A percentile compares a stretch with the other conserved stretches of the same genome.
These are phyloP conservation scores for Beauveria asiatica DNA, from an alignment of 2,329 filamentous ascomycete genomes.

Conservation along the genomic window DNA sequence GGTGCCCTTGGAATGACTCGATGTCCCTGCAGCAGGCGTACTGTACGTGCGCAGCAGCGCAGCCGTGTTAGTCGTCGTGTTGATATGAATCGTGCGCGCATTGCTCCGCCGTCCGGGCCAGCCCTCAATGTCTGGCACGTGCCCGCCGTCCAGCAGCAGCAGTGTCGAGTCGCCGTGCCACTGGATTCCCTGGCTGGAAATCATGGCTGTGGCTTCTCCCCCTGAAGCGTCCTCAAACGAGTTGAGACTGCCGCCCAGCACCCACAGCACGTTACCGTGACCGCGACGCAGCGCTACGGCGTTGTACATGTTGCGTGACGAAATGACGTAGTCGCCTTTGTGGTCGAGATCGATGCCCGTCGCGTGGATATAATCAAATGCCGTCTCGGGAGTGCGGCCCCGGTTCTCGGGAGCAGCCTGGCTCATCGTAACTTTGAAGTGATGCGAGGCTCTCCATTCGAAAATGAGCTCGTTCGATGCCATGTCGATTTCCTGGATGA, in stretches of 20 bases:
- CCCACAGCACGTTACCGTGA: conserved; percentile 32
- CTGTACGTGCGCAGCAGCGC: conserved; percentile 36
- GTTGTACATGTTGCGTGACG: conserved; percentile 38
- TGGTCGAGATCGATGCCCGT: conserved; percentile 47
- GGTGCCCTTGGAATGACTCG: conserved; percentile 34
- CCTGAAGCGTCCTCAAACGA: conserved; percentile 44
- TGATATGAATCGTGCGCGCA: conserved; percentile 37
- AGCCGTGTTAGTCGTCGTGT: conserved; percentile 34
- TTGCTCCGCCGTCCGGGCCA: conserved; percentile 19
- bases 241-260: conserved; percentile 40
- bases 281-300: conserved; percentile 35
- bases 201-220: conserved; percentile 49
- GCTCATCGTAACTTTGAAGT: conserved; percentile 18
- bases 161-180: conserved; percentile 37
- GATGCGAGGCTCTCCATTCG: conserved; percentile 31
- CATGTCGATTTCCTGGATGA: conserved; percentile 41
- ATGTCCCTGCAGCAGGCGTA: conserved; percentile 37
- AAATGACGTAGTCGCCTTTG: conserved; percentile 43
- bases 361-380: conserved; percentile 51
- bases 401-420: conserved; percentile 14
- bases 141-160: conserved; percentile 31
- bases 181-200: conserved; percentile 27
- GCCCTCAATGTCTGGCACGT: conserved; percentile 8
- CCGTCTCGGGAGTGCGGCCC: conserved; percentile 16
- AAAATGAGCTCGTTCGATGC: conserved; percentile 39